phyloP scores from a whole-genome alignment of 2,329 filamentous ascomycete species.

The Metarhizium album region DNA sequence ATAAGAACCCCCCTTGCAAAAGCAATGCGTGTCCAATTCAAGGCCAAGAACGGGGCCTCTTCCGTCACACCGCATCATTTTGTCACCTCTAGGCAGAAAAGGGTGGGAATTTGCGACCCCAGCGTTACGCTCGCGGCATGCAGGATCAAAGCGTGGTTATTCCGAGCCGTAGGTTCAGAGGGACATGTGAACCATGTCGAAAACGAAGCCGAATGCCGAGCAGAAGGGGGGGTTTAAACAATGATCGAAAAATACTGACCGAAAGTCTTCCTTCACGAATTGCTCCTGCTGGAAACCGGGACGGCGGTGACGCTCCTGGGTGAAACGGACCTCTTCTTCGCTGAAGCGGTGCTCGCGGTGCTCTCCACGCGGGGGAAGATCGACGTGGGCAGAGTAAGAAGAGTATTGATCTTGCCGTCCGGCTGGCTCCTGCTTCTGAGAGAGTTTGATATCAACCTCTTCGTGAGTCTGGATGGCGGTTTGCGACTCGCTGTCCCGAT shows the following conservation, averaged over 20 bases:
- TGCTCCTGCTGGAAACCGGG: slow-evolving; percentile 51
- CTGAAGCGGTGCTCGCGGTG: slow-evolving; percentile 40
- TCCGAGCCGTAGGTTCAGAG: neutral
- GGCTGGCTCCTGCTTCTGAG: slow-evolving; percentile 57
- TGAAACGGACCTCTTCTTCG: slow-evolving; percentile 77
- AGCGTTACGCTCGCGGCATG: neutral
- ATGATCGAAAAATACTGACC: slow-evolving; percentile 31
- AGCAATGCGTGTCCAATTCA: slow-evolving; percentile 1
- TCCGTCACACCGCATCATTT: slow-evolving; percentile 5
- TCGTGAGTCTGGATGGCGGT: slow-evolving; percentile 58
- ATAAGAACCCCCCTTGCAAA: slow-evolving; percentile 8
- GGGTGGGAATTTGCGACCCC: neutral
- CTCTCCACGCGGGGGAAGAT: slow-evolving; percentile 48
- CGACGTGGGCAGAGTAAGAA: slow-evolving; percentile 54
- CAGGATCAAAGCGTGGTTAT: neutral
- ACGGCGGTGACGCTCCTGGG: slow-evolving; percentile 67
- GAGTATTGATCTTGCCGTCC: slow-evolving; percentile 96
- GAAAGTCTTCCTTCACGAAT: slow-evolving; percentile 38
- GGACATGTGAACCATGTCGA: neutral
- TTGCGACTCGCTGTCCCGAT: slow-evolving; percentile 50
- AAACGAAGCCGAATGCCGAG: neutral
- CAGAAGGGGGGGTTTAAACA: neutral
- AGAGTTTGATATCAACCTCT: slow-evolving; percentile 77
- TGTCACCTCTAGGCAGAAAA: neutral
- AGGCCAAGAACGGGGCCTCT: neutral